Evolutionary conservation across 768 basidiomycete species (phyloP).

Genomic region (Strobilomyces echinocephalus): DNA sequence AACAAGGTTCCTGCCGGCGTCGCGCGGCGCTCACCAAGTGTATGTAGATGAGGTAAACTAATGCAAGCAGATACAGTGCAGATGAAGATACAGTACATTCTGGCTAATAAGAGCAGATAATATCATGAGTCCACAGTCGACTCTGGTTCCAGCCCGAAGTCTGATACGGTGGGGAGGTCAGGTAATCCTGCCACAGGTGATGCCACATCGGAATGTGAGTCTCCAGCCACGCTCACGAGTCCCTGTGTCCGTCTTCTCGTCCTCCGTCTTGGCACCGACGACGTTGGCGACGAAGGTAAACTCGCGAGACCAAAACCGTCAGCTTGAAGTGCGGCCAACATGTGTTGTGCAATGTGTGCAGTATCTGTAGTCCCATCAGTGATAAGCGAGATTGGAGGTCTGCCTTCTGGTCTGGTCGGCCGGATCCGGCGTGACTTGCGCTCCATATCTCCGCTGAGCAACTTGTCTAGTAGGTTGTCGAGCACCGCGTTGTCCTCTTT

Average conservation of each 20-base stretch:
- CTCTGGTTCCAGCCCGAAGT: slow-evolving; percentile 26
- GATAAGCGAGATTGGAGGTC: slow-evolving; percentile 17
- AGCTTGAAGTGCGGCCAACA: slow-evolving; percentile 70
- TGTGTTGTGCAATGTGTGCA: slow-evolving; percentile 62
- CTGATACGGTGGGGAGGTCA: slow-evolving; percentile 26
- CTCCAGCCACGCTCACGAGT: slow-evolving; percentile 33
- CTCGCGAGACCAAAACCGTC: slow-evolving; percentile 53
- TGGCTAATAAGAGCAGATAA: slow-evolving; percentile 21
- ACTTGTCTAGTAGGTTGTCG: slow-evolving; percentile 66
- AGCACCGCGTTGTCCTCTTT: slow-evolving; percentile 57
- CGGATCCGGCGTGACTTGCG: slow-evolving; percentile 51
- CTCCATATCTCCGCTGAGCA: slow-evolving; percentile 63
- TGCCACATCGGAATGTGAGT: slow-evolving; percentile 25
- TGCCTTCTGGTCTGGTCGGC: slow-evolving; percentile 34
- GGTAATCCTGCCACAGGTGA: slow-evolving; percentile 24
- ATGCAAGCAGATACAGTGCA: slow-evolving; percentile 31
- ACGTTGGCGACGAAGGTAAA: slow-evolving; percentile 46
- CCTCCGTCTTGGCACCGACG: slow-evolving; percentile 28
- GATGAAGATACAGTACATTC: slow-evolving; percentile 25
- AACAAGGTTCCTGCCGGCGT: no score
- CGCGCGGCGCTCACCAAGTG: background rate
- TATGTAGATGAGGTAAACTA: slow-evolving; percentile 20
- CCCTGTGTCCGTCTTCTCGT: slow-evolving; percentile 30
- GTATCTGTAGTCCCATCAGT: slow-evolving; percentile 31
- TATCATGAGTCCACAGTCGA: slow-evolving; percentile 23